Conservation (phyloP, 2,329 filamentous ascomycete species). For the Diaporthe velutina region DNA sequence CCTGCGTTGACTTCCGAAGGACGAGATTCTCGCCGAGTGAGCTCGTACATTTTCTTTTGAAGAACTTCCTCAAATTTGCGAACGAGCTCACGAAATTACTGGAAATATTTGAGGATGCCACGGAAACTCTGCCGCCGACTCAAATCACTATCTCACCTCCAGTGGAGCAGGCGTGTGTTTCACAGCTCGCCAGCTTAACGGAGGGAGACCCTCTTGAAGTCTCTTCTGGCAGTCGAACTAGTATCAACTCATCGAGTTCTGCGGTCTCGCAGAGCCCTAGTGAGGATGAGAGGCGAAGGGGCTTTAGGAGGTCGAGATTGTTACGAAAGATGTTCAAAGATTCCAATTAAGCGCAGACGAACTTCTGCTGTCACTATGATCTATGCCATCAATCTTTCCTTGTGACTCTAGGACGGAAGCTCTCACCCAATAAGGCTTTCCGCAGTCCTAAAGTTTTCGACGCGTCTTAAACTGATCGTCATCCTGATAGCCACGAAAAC, state of each 20-base stretch:
- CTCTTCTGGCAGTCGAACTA: neutral
- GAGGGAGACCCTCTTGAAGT: neutral
- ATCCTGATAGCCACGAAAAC: neutral
- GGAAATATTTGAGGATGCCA: neutral
- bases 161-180: neutral
- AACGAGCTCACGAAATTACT: neutral
- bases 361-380: no score
- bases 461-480: neutral
- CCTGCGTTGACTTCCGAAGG: neutral
- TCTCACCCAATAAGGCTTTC: neutral
- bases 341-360: no score
- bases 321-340: neutral
- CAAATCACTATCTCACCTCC: neutral
- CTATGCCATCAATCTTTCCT: no score
- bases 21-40: neutral
- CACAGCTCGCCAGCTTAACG: neutral
- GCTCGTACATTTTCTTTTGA: neutral
- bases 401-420: neutral
- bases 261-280: neutral
- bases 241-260: neutral
- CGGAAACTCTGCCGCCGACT: no score
- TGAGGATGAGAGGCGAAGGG: neutral
- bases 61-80: neutral
- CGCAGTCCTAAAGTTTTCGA: neutral
- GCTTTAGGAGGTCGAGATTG: neutral